phyloP scores from a whole-genome alignment of 2,329 filamentous ascomycete genomes.

The Cercospora janseana region DNA sequence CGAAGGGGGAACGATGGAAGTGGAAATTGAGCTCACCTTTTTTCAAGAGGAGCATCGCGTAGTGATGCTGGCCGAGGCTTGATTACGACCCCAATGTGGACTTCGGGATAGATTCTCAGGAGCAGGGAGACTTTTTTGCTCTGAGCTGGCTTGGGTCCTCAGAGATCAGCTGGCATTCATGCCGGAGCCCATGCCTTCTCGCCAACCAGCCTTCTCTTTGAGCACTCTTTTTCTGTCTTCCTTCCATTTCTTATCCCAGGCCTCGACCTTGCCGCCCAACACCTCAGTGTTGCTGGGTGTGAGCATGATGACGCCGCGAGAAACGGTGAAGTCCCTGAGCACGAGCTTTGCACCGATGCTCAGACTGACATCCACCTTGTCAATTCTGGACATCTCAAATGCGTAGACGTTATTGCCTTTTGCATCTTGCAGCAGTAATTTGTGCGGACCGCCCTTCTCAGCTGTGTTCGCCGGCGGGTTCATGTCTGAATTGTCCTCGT shows the following conservation, averaged over 20 bases:
- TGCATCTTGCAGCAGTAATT: slow-evolving; percentile 78
- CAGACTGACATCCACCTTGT: slow-evolving; percentile 62
- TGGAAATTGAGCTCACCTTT: background rate
- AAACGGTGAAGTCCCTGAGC: slow-evolving; percentile 64
- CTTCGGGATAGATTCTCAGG: no score
- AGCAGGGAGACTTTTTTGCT: no score
- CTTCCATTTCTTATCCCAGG: slow-evolving; percentile 74
- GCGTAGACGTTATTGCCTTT: slow-evolving; percentile 67
- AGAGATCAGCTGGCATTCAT: slow-evolving; percentile 4
- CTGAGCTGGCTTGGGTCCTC: background rate
- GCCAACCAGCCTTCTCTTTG: slow-evolving; percentile 47
- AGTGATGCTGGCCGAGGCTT: no score
- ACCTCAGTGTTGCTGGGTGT: slow-evolving; percentile 66
- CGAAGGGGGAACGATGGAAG: background rate
- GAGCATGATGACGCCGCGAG: slow-evolving; percentile 75
- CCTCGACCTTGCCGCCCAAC: slow-evolving; percentile 84
- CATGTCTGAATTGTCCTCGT: slow-evolving; percentile 45
- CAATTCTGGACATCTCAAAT: slow-evolving; percentile 67
- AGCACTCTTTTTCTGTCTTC: slow-evolving; percentile 68
- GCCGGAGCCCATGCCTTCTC: slow-evolving; percentile 16
- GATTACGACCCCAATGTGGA: no score
- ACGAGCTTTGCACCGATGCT: slow-evolving; percentile 80
- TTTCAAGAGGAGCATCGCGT: background rate
- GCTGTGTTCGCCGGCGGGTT: slow-evolving; percentile 18
- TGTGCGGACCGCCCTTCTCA: slow-evolving; percentile 61